These are phyloP conservation scores for Cercospora citrullina DNA, from an alignment of 2,329 filamentous ascomycete species.

Conservation along the genomic window DNA sequence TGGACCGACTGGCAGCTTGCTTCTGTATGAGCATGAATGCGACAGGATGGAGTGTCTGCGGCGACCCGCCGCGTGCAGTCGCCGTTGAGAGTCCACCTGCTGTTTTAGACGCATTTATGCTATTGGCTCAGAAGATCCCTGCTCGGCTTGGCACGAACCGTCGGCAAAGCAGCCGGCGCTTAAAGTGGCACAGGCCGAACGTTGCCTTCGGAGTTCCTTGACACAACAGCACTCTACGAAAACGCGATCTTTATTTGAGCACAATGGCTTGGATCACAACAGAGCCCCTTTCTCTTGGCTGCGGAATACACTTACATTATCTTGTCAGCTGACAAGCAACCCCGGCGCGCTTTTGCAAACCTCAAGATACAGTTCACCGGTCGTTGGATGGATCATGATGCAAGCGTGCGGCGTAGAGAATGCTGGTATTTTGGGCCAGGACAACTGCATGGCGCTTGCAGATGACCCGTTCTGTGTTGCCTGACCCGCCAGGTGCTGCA, in stretches of 20 bases:
- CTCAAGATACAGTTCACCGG: not conserved
- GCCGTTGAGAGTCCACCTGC: not conserved
- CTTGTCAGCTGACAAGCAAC: no score
- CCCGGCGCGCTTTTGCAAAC: no score
- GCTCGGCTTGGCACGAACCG: not conserved
- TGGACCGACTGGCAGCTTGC: not conserved
- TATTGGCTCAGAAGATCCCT: not conserved
- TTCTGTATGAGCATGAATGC: not conserved
- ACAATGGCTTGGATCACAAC: no score
- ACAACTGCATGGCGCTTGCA: conserved; percentile 1
- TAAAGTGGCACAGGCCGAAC: not conserved
- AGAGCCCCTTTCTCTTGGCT: no score
- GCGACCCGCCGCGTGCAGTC: not conserved
- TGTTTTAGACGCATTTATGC: not conserved
- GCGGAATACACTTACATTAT: no score
- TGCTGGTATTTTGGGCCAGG: not conserved
- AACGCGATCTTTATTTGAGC: no score
- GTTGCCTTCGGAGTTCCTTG: not conserved
- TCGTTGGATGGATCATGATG: not conserved
- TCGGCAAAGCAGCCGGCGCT: not conserved
- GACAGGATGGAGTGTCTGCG: not conserved
- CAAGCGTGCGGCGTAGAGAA: conserved; percentile 1
- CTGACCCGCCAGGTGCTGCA: not conserved
- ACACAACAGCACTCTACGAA: not conserved
- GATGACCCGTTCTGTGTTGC: not conserved